Conservation (phyloP, 345 rosid species). For the Brassica nigra region DNA sequence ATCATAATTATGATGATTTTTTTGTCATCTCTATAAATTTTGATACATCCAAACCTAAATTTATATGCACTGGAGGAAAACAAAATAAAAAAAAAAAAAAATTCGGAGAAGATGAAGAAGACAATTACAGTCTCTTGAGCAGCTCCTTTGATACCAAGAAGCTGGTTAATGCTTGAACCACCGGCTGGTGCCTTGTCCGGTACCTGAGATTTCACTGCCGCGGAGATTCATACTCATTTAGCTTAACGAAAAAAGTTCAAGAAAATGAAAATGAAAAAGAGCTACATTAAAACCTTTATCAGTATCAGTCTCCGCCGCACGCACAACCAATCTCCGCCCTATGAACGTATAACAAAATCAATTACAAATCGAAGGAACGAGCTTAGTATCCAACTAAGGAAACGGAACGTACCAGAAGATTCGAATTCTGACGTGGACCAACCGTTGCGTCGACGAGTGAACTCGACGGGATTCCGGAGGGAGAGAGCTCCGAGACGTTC, state of each 20-base stretch:
- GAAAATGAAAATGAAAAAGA: neutral
- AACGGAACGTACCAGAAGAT: slow-evolving; percentile 13
- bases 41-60: neutral
- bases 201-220: slow-evolving; percentile 60
- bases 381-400: neutral
- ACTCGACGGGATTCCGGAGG: slow-evolving; percentile 53
- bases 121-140: slow-evolving; percentile 72
- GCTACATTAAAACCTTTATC: slow-evolving; percentile 58
- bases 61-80: slow-evolving; percentile 8
- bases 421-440: neutral
- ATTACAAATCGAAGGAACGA: neutral
- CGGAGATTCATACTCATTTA: neutral
- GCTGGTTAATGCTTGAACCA: slow-evolving; percentile 92
- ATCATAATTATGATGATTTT: neutral
- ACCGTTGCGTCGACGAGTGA: slow-evolving; percentile 36
- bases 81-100: neutral
- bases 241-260: neutral
- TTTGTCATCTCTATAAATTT: neutral
- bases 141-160: slow-evolving; percentile 98
- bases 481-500: slow-evolving; percentile 34
- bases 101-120: neutral
- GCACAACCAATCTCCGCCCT: slow-evolving; percentile 71
- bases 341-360: slow-evolving; percentile 24
- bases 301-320: slow-evolving; percentile 82
- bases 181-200: slow-evolving; percentile 74